A percentile compares a stretch with the other conserved stretches of the same genome.
Evolutionary conservation across 495 filamentous ascomycete genomes (phyloP).

Genomic region (Aspergillus wentii): DNA sequence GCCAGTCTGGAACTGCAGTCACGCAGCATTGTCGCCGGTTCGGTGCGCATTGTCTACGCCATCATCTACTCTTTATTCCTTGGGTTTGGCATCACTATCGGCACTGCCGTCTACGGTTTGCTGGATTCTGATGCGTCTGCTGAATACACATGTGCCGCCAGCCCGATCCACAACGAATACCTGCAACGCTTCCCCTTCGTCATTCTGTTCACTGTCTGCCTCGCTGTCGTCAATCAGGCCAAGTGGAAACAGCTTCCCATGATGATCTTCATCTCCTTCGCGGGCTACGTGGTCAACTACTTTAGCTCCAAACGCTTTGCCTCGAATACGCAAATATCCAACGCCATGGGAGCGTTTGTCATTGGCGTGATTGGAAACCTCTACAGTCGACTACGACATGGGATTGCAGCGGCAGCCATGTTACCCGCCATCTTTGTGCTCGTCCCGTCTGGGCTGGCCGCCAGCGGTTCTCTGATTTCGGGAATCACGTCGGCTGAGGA

Average conservation of each 20-base stretch:
- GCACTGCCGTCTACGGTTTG: conserved; percentile 82
- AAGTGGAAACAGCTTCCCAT: conserved; percentile 85
- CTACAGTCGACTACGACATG: conserved; percentile 79
- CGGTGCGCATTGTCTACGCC: conserved; percentile 92
- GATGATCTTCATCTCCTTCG: conserved; percentile 78
- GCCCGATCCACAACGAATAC: conserved; percentile 47
- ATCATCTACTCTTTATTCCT: conserved; percentile 94
- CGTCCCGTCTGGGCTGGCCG: conserved; percentile 85
- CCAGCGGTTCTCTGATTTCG: conserved; percentile 74
- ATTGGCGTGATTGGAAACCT: conserved; percentile 85
- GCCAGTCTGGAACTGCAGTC: conserved; percentile 86
- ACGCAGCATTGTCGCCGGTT: conserved; percentile 79
- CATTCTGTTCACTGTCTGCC: conserved; percentile 71
- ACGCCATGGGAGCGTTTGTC: conserved; percentile 78
- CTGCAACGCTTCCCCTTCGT: conserved; percentile 66
- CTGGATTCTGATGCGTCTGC: conserved; percentile 72
- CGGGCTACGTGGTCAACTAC: conserved; percentile 84
- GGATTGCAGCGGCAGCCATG: conserved; percentile 82
- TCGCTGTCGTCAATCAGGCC: conserved; percentile 82
- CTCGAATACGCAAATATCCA: conserved; percentile 71
- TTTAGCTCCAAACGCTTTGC: conserved; percentile 68
- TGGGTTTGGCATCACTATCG: conserved; percentile 95
- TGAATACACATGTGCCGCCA: conserved; percentile 59
- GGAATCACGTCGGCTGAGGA: conserved; percentile 81
- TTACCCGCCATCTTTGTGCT: conserved; percentile 93